Conservation (phyloP, 139 green algal species). For the Eudorina sp. region DNA sequence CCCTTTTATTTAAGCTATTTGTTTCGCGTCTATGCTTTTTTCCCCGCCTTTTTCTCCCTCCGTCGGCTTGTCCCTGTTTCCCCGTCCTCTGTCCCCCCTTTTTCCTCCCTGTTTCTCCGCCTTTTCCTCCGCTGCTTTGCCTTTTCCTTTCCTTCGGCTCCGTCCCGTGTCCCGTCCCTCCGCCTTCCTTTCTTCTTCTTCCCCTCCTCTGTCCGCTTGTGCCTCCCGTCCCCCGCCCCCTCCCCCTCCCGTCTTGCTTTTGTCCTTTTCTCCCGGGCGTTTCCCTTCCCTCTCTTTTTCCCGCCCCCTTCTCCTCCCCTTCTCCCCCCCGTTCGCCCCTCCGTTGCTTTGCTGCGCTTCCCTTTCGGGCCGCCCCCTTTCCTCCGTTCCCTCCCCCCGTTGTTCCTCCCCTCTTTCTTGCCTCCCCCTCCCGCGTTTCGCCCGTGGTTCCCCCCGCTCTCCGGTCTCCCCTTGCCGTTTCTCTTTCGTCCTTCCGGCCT, state of each 20-base stretch:
- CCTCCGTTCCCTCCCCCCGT: not conserved
- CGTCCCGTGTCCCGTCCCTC: not conserved
- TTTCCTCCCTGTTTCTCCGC: too few species aligned
- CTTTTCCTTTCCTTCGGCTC: too few species aligned
- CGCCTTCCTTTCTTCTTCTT: not conserved
- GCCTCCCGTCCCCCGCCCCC: not conserved
- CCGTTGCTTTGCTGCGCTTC: not conserved
- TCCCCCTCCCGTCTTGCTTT: not conserved
- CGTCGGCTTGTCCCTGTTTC: not conserved
- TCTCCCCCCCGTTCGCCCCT: not conserved
- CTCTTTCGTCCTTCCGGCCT: too few species aligned
- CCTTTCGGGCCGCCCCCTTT: not conserved
- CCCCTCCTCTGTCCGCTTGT: not conserved
- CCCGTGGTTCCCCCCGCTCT: not conserved
- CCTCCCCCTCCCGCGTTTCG: not conserved
- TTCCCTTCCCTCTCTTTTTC: not conserved
- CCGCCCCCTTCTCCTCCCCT: not conserved
- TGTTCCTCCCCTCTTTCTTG: not conserved
- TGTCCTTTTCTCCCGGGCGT: too few species aligned
- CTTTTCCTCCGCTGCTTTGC: too few species aligned
- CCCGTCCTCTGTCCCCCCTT: not conserved
- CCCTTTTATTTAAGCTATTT: too few species aligned
- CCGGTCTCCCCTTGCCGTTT: not conserved
- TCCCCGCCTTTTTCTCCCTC: not conserved
- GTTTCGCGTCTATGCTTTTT: not conserved